These are phyloP conservation scores for Elsinoe australis DNA, from an alignment of 2,329 filamentous ascomycete genomes.

Conservation along the genomic window DNA sequence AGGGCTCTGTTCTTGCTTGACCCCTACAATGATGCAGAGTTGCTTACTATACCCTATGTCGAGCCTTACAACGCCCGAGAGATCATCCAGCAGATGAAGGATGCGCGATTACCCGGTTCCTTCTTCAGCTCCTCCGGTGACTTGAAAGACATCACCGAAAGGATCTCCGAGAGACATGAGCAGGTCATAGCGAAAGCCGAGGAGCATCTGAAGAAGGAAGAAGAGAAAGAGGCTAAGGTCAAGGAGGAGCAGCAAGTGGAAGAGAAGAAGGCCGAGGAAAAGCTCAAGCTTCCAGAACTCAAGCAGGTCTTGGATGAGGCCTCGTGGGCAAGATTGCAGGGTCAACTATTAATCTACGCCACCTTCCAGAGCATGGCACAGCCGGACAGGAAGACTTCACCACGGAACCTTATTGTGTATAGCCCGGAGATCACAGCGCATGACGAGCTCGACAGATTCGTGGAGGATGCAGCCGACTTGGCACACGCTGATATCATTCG, in stretches of 20 bases:
- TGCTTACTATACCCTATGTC: constrained; percentile 16
- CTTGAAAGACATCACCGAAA: not conserved
- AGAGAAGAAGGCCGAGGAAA: constrained; percentile 17
- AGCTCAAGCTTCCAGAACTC: constrained; percentile 35
- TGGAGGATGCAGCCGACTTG: constrained; percentile 55
- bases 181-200: not conserved
- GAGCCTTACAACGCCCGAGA: not conserved
- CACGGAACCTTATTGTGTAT: constrained; percentile 52
- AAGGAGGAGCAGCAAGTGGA: not conserved
- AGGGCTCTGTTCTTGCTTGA: constrained; percentile 9
- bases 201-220: not conserved
- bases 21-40: constrained; percentile 11
- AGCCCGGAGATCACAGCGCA: constrained; percentile 50
- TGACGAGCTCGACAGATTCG: constrained; percentile 49
- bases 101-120: not conserved
- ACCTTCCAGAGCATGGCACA: constrained; percentile 18
- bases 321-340: constrained; percentile 15
- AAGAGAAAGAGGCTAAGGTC: not conserved
- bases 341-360: constrained; percentile 18
- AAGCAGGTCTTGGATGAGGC: constrained; percentile 27
- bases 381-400: constrained; percentile 26
- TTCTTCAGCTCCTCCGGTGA: constrained; percentile 5
- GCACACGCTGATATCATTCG: constrained; percentile 60
- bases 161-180: not conserved
- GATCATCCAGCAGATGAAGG: not conserved